Evolutionary conservation across 164 flowering plant species (phyloP), one percentile per base, ranked within the genome.

Genomic region (Hamamelis virginiana): DNA sequence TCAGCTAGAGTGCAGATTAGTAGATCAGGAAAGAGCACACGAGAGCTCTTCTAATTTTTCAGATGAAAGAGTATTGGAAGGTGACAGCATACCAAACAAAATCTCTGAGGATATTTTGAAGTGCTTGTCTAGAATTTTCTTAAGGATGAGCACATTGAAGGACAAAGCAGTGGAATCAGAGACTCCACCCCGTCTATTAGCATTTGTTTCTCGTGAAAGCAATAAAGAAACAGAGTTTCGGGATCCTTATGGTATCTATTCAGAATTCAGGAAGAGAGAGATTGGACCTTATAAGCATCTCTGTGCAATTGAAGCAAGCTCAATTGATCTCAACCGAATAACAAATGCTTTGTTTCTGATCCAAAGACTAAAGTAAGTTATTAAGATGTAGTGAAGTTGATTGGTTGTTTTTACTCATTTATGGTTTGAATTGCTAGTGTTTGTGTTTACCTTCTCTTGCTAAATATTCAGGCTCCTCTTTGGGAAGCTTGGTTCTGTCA

Each of bases 21-120:
- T 58, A 26, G 87, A 84, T 38, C 77, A 71, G 25, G 85, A 73
- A 67, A 75, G 56, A 65, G 86, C 79, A 45, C 77, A 78, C 25
- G 82, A 85, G 62, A 79, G 74, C 69, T 79, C 77, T 14, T 76
- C 69, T 3, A 64, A 47, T 72, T 70, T 73, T 16, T 74, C 79
- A 26, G 79, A 72, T 69, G 86, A 78, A 62, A 73, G 55, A 48
- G 55, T 51, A 44, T 47, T 21, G 5, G 80, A 74, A 64, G 67
- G 33, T 23, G 80, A 81, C 21, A 72, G 74, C 51, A 21, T 57
- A 45, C 86, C 86, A 11, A 88, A 88, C 75, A 80, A 73, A 66
- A 60, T 80, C n/a, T 85, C 92, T 3, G 87, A 88, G 79, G 85
- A 88, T 41, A 65, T 82, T 27, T 55, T 86, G 75, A 82, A 76